A percentile compares a stretch with the other conserved stretches of the same genome.
Conservation (phyloP, 108 stramenopile genomes). For the Mayamaea pseudoterrestris region DNA sequence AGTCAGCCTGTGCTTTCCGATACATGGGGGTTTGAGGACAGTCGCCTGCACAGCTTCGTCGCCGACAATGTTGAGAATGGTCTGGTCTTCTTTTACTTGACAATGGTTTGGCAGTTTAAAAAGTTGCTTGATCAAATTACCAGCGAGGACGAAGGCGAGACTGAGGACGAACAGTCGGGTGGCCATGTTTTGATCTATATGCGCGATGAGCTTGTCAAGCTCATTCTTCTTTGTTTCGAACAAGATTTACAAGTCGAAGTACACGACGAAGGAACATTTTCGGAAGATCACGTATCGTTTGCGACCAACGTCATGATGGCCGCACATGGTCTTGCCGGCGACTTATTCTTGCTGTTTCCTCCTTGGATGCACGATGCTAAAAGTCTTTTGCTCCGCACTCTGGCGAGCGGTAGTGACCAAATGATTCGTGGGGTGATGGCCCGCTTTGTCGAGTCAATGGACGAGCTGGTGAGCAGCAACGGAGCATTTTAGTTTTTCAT, state of each 20-base stretch:
- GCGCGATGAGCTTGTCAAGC: constrained; percentile 41
- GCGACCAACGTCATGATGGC: constrained; percentile 32
- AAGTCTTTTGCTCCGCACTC: constrained; percentile 36
- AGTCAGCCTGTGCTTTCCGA: neutral
- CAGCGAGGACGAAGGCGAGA: constrained; percentile 23
- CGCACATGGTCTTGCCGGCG: constrained; percentile 39
- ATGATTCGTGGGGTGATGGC: constrained; percentile 51
- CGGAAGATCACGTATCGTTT: constrained; percentile 46
- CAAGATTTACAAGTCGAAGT: constrained; percentile 42
- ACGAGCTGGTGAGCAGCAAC: constrained; percentile 12
- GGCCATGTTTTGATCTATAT: constrained; percentile 29
- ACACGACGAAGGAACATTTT: constrained; percentile 31
- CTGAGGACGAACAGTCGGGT: constrained; percentile 15
- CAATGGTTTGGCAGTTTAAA: constrained; percentile 8
- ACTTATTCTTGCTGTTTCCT: constrained; percentile 58
- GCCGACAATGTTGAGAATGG: neutral
- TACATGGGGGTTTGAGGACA: neutral
- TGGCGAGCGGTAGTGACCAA: constrained; percentile 47
- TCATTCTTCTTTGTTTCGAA: constrained; percentile 56
- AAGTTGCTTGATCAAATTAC: constrained; percentile 8
- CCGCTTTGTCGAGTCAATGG: constrained; percentile 46
- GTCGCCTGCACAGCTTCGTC: constrained; percentile 1
- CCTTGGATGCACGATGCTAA: constrained; percentile 40
- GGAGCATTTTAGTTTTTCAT: neutral
- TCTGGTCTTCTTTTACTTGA: constrained; percentile 7